A percentile compares a stretch with the other conserved stretches of the same genome.
phyloP scores from a whole-genome alignment of 164 flowering plant species.

The Umbilicus rupestris region DNA sequence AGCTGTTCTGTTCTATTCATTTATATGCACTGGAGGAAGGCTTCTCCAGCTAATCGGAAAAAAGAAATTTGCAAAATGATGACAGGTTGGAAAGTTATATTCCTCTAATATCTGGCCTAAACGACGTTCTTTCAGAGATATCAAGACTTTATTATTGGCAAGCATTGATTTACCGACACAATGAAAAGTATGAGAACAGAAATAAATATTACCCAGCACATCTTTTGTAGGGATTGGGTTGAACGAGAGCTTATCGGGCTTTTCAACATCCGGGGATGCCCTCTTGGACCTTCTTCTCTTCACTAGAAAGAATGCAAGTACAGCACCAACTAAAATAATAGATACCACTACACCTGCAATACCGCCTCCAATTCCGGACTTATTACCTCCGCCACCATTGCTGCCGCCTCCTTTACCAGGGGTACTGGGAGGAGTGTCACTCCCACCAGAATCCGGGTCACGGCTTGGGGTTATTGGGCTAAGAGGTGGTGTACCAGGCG shows the following conservation, averaged over 20 bases:
- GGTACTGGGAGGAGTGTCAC: slow-evolving; percentile 25
- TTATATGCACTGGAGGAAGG: no score
- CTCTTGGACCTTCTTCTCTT: slow-evolving; percentile 59
- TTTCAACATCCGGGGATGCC: slow-evolving; percentile 50
- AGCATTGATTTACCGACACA: neutral
- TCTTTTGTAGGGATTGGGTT: slow-evolving; percentile 54
- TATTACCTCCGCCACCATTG: slow-evolving; percentile 18
- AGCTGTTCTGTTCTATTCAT: no score
- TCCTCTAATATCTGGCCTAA: no score
- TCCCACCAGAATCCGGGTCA: slow-evolving; percentile 20
- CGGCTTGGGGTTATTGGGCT: slow-evolving; percentile 23
- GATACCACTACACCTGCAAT: slow-evolving; percentile 78
- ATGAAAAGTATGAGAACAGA: neutral
- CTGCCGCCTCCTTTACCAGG: slow-evolving; percentile 19
- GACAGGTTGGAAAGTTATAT: no score
- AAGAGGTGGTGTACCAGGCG: slow-evolving; percentile 75
- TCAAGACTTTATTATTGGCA: no score
- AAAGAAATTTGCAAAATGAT: no score
- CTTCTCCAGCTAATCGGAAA: no score
- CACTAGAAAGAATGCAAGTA: slow-evolving; percentile 63
- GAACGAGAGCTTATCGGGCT: slow-evolving; percentile 56
- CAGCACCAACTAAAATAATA: slow-evolving; percentile 61
- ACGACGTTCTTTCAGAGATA: no score
- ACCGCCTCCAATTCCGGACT: slow-evolving; percentile 77
- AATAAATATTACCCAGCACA: slow-evolving; percentile 40